Conservation (phyloP, 2,329 filamentous ascomycete species). For the Colletotrichum sp. region DNA sequence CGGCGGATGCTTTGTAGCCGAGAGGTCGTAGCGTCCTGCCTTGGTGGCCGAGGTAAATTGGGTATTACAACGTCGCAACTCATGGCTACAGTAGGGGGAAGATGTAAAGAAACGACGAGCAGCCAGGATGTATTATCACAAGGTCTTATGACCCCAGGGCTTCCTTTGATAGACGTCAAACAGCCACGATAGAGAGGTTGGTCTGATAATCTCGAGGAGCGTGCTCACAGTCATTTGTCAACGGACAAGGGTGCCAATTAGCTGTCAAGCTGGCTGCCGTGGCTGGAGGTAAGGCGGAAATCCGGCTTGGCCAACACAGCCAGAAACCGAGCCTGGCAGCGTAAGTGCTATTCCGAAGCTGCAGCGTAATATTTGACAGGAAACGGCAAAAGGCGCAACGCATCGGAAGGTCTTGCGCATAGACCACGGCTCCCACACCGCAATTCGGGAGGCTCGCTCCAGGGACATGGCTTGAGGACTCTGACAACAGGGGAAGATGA, state of each 20-base stretch:
- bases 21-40: background rate
- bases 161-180: background rate
- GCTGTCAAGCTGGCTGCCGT: background rate
- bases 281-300: background rate
- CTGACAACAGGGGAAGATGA: background rate
- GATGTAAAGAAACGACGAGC: background rate
- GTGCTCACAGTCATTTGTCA: background rate
- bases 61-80: background rate
- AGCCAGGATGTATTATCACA: background rate
- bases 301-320: background rate
- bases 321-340: background rate
- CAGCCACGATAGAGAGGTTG: background rate
- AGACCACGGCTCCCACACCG: background rate
- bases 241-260: background rate
- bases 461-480: background rate
- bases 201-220: background rate
- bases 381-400: background rate
- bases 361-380: background rate
- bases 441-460: background rate
- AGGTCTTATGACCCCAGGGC: background rate
- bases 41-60: background rate
- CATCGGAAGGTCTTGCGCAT: background rate
- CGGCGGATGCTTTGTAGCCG: too few relatives aligned
- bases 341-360: background rate
- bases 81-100: background rate